Percentiles rank a stretch among this genome's conserved stretches.
These are phyloP conservation scores for Colletotrichum sp. DNA, from an alignment of 2,329 filamentous ascomycete genomes.

Conservation along the genomic window DNA sequence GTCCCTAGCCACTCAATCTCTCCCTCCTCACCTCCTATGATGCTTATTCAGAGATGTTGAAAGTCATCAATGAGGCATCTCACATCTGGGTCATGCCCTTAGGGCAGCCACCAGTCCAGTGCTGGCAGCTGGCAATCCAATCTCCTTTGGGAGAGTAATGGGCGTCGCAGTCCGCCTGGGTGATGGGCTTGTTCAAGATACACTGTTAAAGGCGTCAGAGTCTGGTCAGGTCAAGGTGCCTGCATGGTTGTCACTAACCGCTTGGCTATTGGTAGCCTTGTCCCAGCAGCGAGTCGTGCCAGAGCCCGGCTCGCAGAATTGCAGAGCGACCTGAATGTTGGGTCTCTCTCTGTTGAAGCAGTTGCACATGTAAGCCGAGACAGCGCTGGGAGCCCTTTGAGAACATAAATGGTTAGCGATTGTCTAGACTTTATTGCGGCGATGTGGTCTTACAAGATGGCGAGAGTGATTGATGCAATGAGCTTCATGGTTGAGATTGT, in stretches of 20 bases:
- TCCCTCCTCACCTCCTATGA: background rate
- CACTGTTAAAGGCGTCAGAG: background rate
- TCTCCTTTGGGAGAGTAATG: background rate
- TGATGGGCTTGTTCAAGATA: background rate
- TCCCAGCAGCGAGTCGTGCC: background rate
- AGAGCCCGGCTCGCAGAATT: background rate
- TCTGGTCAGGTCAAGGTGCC: background rate
- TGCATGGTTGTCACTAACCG: background rate
- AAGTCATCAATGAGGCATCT: background rate
- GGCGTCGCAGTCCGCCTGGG: background rate
- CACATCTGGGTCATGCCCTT: background rate
- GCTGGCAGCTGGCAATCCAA: background rate
- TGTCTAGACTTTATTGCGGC: accelerated
- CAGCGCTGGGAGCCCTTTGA: background rate
- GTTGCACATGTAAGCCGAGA: background rate
- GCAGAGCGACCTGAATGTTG: background rate
- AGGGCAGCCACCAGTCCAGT: background rate
- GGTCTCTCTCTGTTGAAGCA: background rate
- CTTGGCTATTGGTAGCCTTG: background rate
- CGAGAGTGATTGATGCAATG: background rate
- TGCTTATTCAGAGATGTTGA: background rate
- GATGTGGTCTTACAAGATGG: background rate
- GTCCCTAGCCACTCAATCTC: background rate
- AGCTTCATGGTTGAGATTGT: background rate
- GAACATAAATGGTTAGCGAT: background rate